Evolutionary conservation across 2,329 filamentous ascomycete species (phyloP).

Genomic region (Gnomoniopsis sp.): DNA sequence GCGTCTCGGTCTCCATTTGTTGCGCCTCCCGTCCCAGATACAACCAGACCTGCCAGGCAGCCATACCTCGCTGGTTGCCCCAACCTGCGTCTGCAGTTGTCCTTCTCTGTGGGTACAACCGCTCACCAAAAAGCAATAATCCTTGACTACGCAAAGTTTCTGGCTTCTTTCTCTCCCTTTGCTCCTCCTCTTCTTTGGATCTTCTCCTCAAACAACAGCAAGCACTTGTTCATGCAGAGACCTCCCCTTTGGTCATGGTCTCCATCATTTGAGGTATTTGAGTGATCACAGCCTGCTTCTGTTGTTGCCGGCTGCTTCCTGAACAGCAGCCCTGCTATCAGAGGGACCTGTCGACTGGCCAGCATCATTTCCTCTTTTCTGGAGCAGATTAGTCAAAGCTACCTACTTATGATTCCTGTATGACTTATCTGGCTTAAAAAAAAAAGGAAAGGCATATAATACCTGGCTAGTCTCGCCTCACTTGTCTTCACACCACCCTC

Average conservation of each 20-base stretch:
- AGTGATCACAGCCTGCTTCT: constrained; percentile 6
- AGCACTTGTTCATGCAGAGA: constrained; percentile 16
- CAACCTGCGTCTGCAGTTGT: constrained; percentile 2
- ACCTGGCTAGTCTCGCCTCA: constrained; percentile 34
- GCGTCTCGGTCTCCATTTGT: constrained; percentile 19
- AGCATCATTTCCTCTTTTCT: not conserved
- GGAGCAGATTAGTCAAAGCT: constrained; percentile 10
- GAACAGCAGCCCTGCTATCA: not conserved
- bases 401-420: not conserved
- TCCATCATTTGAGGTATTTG: constrained; percentile 6
- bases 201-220: constrained; percentile 19
- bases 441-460: constrained; percentile 34
- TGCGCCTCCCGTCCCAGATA: constrained; percentile 15
- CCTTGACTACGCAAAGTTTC: constrained; percentile 2
- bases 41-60: constrained; percentile 14
- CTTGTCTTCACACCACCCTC: constrained; percentile 34
- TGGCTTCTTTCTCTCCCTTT: constrained; percentile 10
- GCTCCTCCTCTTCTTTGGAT: constrained; percentile 18
- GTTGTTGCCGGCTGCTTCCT: constrained; percentile 8
- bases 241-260: constrained; percentile 9
- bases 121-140: constrained; percentile 21
- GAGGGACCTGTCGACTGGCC: constrained; percentile 3
- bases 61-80: constrained; percentile 5
- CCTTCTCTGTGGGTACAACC: constrained; percentile 3
- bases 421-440: constrained; percentile 15